Base-by-base conservation (phyloP, 768 basidiomycete genomes). In the Phylloporus sp. region DNA sequence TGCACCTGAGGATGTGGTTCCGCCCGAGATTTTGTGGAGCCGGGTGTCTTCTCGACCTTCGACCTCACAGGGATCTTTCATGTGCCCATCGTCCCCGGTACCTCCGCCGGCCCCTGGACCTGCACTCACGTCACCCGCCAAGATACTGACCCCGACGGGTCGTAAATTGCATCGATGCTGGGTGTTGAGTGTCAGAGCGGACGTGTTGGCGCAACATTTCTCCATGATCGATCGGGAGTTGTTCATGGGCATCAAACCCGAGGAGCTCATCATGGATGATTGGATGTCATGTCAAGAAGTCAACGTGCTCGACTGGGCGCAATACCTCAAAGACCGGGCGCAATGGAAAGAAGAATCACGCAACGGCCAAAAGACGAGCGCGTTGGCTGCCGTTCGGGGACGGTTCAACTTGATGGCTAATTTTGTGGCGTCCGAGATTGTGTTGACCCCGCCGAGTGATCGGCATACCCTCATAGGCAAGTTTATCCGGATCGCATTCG, bases 211-310 rank as follows among this genome's bases (percentile, higher is more conserved):
- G 1, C 77, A 84, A 47, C 88, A 93, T 59, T 88, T 95, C 61
- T 78, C 86, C 7, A 85, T 91, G 78, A 91, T 95, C 56, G 92
- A 95, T 56, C 79, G 89, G 23, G 92, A 95, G 59, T 71, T 95
- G 49, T 91, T 93, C 65, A 82, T 88, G 67, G 79, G 80, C 12
- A 78, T 95, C 66, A 86, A 85, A 59, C 93, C 93, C 62, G 90
- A 94, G 61, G 93, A 95, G 61, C 76, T 93, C n/a, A 82, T 91
- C 34, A 76, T 83, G 54, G 79, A 82, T 44, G 82, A 87, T 34
- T 87, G 85, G 85, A 75, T 78, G 66, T 74, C 76, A 10, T 76
- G 79, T 43, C 75, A 80, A 50, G 85, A 76, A 27, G 77, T 81
- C 11, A 79, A 89, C 58, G 79, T 88, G 20, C 75, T 88, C 16